Percentiles rank a stretch among this genome's conserved stretches.
phyloP scores from a whole-genome alignment of 305 asterid species.

The Rubia peregrina region DNA sequence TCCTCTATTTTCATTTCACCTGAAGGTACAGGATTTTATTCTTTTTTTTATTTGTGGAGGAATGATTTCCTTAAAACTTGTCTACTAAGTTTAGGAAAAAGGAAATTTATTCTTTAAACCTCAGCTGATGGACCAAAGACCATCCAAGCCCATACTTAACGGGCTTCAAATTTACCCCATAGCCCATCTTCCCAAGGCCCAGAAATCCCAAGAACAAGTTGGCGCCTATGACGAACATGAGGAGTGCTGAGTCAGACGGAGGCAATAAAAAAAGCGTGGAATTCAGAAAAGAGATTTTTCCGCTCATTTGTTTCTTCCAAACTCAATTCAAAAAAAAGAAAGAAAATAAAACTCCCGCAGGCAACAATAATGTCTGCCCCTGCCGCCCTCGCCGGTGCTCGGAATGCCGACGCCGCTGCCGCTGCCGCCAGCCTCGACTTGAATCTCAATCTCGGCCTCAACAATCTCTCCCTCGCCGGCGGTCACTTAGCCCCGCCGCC shows the following conservation, averaged over 20 bases:
- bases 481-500: conserved; percentile 11
- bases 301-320: conserved; percentile 9
- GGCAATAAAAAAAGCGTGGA: neutral
- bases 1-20: too few relatives aligned
- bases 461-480: conserved; percentile 23
- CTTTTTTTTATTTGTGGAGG: too few relatives aligned
- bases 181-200: neutral
- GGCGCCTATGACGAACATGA: neutral
- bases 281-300: conserved; percentile 9
- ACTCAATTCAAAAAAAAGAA: neutral
- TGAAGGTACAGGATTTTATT: too few relatives aligned
- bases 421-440: conserved; percentile 38
- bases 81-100: too few relatives aligned
- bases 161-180: too few relatives aligned
- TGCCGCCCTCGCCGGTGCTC: neutral
- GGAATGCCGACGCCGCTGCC: conserved; percentile 27
- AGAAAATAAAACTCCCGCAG: neutral
- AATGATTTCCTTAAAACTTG: too few relatives aligned
- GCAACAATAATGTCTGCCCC: neutral
- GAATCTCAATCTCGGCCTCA: conserved; percentile 31
- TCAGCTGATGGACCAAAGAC: too few relatives aligned
- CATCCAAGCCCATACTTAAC: too few relatives aligned
- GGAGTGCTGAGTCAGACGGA: neutral
- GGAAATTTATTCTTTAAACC: too few relatives aligned
- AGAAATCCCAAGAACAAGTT: neutral